Conservation (phyloP, 148 eudicot species). For the Linanthus parryae region DNA sequence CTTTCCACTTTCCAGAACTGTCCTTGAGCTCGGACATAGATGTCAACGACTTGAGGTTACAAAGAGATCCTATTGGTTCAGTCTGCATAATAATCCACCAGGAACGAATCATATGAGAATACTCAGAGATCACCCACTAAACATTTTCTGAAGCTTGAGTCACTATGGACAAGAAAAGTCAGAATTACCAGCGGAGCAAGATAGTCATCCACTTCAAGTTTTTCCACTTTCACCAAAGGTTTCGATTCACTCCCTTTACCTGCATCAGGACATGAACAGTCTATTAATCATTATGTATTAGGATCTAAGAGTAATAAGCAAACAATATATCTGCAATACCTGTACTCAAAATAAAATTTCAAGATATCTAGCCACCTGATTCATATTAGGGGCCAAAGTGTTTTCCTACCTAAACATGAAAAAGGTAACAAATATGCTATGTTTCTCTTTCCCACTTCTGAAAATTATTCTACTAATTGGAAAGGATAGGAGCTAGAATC, state of each 20-base stretch:
- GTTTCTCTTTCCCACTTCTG: neutral
- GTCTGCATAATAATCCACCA: conserved; percentile 31
- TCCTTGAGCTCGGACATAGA: conserved; percentile 27
- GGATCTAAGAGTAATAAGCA: neutral
- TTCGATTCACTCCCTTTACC: conserved; percentile 25
- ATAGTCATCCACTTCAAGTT: conserved; percentile 29
- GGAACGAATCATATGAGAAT: conserved; percentile 9
- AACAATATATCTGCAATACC: neutral
- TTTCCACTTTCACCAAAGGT: conserved; percentile 23
- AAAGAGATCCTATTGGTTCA: conserved; percentile 21
- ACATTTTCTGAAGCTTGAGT: neutral
- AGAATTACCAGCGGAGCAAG: conserved; percentile 32
- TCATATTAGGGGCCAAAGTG: conserved; percentile 1
- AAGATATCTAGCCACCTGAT: too few species aligned
- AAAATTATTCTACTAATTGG: neutral
- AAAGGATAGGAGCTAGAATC: neutral
- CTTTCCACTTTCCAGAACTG: conserved; percentile 21
- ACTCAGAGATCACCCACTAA: neutral
- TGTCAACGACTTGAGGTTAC: conserved; percentile 25
- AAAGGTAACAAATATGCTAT: neutral
- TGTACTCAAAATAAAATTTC: neutral
- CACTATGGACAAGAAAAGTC: neutral
- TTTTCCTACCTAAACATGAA: neutral
- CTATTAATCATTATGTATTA: conserved; percentile 4
- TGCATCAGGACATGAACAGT: conserved; percentile 24